phyloP scores from a whole-genome alignment of 2,329 filamentous ascomycete genomes.

The Sordariomycetes sp. region DNA sequence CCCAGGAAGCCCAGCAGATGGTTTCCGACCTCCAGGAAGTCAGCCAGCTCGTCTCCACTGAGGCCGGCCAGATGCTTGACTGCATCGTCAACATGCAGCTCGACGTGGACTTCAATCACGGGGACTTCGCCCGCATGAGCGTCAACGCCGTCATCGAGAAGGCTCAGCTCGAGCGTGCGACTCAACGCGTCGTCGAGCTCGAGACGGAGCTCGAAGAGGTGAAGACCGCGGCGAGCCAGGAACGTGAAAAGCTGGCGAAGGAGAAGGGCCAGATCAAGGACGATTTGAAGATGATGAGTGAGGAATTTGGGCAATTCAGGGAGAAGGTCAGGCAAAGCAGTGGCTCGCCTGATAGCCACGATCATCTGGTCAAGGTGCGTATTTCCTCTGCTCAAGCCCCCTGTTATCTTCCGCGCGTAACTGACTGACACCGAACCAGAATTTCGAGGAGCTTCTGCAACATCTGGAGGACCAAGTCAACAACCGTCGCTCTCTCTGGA shows the following conservation, averaged over 20 bases:
- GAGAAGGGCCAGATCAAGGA: conserved; percentile 16
- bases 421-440: conserved; percentile 9
- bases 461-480: conserved; percentile 26
- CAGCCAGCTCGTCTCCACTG: conserved; percentile 25
- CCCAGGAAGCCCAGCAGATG: conserved; percentile 23
- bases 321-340: conserved; percentile 12
- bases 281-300: conserved; percentile 14
- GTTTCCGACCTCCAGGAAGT: conserved; percentile 24
- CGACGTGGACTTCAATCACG: conserved; percentile 27
- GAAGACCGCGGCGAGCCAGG: conserved; percentile 21
- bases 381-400: not conserved
- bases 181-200: conserved; percentile 20
- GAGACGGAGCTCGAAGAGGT: conserved; percentile 18
- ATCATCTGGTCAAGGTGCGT: conserved; percentile 20
- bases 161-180: conserved; percentile 21
- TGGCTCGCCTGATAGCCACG: conserved; percentile 10
- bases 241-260: conserved; percentile 16
- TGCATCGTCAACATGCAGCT: conserved; percentile 25
- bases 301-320: conserved; percentile 18
- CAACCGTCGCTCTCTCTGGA: conserved; percentile 23
- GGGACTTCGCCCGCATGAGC: conserved; percentile 26
- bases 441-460: conserved; percentile 20
- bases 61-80: conserved; percentile 28
- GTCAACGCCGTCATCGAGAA: conserved; percentile 26
- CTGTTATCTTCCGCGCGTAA: not conserved